These are phyloP conservation scores for Zymoseptoria ardabiliae DNA, from an alignment of 2,329 filamentous ascomycete species.

Conservation along the genomic window DNA sequence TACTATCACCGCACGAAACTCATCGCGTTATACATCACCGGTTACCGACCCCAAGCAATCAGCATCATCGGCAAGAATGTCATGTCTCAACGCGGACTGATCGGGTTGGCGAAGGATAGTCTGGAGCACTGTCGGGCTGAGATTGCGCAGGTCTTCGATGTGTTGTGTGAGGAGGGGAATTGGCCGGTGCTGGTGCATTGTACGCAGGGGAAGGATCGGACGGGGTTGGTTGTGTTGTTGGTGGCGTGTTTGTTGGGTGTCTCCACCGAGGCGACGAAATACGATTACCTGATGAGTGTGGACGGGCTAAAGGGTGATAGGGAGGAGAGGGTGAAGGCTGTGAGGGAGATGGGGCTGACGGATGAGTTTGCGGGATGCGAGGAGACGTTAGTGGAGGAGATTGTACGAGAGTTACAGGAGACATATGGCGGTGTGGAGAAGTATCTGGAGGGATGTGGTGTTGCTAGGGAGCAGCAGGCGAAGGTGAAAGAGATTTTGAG, in stretches of 20 bases:
- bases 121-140: constrained; percentile 60
- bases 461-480: constrained; percentile 31
- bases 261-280: constrained; percentile 52
- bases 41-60: constrained; percentile 63
- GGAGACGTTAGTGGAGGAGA: constrained; percentile 53
- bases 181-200: constrained; percentile 71
- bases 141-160: constrained; percentile 47
- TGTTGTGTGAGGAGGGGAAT: constrained; percentile 41
- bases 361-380: constrained; percentile 66
- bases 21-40: constrained; percentile 54
- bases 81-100: constrained; percentile 64
- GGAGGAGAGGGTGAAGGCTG: constrained; percentile 59
- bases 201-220: constrained; percentile 83
- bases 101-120: constrained; percentile 62
- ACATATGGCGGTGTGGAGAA: constrained; percentile 58
- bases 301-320: constrained; percentile 54
- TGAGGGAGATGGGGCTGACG: constrained; percentile 61
- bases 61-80: constrained; percentile 61
- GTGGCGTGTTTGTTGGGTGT: constrained; percentile 57
- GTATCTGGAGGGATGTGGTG: constrained; percentile 59
- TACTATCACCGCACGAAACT: constrained; percentile 61
- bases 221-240: constrained; percentile 63
- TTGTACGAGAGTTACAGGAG: constrained; percentile 51
- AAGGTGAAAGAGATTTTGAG: constrained; percentile 29
- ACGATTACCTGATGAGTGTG: constrained; percentile 65